Evolutionary conservation across 495 filamentous ascomycete genomes (phyloP), one percentile per base, ranked within the genome.

Genomic region (Echria macrotheca): DNA sequence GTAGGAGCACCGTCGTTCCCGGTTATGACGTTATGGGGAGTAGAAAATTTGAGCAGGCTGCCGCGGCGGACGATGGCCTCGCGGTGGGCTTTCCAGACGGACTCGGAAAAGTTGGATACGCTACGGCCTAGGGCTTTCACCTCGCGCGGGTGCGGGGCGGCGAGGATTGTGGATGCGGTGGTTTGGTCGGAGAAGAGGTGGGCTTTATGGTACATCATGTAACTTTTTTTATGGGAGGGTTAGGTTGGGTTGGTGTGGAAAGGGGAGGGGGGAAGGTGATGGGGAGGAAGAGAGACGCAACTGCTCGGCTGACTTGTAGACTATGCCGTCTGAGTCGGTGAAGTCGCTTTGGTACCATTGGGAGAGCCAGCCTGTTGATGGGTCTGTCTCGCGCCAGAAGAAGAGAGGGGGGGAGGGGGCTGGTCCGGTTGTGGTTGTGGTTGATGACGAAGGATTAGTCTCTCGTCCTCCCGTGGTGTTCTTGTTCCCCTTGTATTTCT

Each of bases 201-300:
- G 1, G 78, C 79, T 64, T 83, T 83, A 42, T 69, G 71, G 63
- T 81, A 70, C 80, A 82, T 82, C 80, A 84, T 81, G 63, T 80
- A 82, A 60, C 69, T 72, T 22, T 32, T 17, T n/a, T 26, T 12
- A 24, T 9, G 28, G 28, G 28, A 31, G 28, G 28, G 25, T 17
- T 32, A 19, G 26, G 1, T 19, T 17, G 19, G 3, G 9, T 11
- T 2, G 17, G 36, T 11, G 1, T 19, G 10, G 32, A 2, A 19
- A n/a, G 31, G 38, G 12, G 0, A 19, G 9, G 36, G 1, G 17
- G 36, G 36, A 1, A 24, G 10, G 32, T 22, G 9, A 17, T 2
- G 17, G 36, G 36, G 1, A 24, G 10, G 32, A 2, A 19, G 11
- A 37, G 38, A 17, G 0, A 19, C 22, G 49, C 23, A 64, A n/a